phyloP scores from a whole-genome alignment of 805 yeast genomes.

The Metschnikowia lachancei region DNA sequence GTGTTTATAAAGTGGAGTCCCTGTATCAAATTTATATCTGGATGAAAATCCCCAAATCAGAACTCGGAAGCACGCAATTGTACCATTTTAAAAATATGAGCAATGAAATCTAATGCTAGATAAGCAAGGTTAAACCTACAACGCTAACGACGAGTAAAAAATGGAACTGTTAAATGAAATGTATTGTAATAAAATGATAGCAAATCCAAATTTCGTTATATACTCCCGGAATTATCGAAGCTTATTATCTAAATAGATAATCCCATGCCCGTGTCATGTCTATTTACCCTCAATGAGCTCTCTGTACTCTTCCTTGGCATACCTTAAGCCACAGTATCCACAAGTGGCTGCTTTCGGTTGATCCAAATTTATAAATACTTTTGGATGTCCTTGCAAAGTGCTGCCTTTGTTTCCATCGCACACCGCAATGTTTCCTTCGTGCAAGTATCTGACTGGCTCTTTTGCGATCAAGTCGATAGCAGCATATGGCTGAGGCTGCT shows the following conservation, averaged over 20 bases:
- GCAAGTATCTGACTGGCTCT: slow-evolving; percentile 64
- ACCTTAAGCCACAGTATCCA: slow-evolving; percentile 77
- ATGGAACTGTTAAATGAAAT: not conserved
- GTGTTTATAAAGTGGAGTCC: too few species aligned
- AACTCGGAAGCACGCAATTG: too few species aligned
- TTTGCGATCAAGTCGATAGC: slow-evolving; percentile 80
- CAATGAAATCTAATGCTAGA: too few species aligned
- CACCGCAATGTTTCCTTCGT: slow-evolving; percentile 60
- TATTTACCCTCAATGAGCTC: slow-evolving; percentile 32
- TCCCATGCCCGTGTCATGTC: not conserved
- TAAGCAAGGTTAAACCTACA: not conserved
- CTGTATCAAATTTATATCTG: too few species aligned
- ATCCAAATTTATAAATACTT: slow-evolving; percentile 76
- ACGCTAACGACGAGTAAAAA: not conserved
- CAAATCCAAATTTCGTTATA: not conserved
- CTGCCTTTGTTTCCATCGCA: slow-evolving; percentile 77
- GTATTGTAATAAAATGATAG: not conserved
- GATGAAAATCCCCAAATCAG: too few species aligned
- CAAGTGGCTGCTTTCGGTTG: slow-evolving; percentile 70
- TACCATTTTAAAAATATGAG: too few species aligned
- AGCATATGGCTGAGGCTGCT: slow-evolving; percentile 77
- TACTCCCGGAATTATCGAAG: too few species aligned
- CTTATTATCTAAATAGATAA: not conserved
- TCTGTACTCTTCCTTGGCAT: slow-evolving; percentile 52
- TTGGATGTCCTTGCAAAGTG: slow-evolving; percentile 78